Base-by-base conservation (phyloP, 2,329 filamentous ascomycete genomes). In the Tolypocladium tropicale region DNA sequence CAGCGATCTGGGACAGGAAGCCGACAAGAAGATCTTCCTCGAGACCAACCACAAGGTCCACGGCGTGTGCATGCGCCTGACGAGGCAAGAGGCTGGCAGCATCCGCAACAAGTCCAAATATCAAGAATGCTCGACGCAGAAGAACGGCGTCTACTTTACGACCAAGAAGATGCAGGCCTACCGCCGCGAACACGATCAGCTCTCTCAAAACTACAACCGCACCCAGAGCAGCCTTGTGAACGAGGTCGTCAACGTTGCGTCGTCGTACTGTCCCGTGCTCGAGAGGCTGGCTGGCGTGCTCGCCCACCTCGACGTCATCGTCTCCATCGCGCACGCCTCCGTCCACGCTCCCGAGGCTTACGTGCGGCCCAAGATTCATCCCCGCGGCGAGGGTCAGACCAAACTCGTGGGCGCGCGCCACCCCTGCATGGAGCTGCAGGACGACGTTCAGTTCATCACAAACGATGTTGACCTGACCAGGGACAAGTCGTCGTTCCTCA, bases 71-170 rank as follows among this genome's bases (percentile, higher is more conserved):
- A 92, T 99, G 81, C 84, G 94, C 55, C 78, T 99, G 23, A 99
- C 94, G 3, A 82, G 94, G 57, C 93, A 82, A 36, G 94, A 99
- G 74, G 90, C 94, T 1, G 86, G 88, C 18, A 95, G 90, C 65
- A 99, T 99, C 64, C 87, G 94, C 59, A 95, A 95, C 72, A 95
- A 94, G 68, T 85, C 84, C 57, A 79, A 85, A 53, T 99, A 97
- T 65, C 88, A 93, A 65, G 94, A 99, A 71, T 95, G 91, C 70
- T 95, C 92, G 0, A 99, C 95, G 0, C 94, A 97, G 73, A 99
- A 99, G 79, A 99, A 96, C 69, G 94, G 94, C 48, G 94, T 97
- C 55, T 99, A 94, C 75, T 99, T 99, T 72, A 97, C 94, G 1
- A 99, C 94, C 4, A 85, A 84, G 55, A 84, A 81, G 34, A 78